These are phyloP conservation scores for Bremia lactucae DNA, from an alignment of 352 stramenopile species.

Conservation along the genomic window DNA sequence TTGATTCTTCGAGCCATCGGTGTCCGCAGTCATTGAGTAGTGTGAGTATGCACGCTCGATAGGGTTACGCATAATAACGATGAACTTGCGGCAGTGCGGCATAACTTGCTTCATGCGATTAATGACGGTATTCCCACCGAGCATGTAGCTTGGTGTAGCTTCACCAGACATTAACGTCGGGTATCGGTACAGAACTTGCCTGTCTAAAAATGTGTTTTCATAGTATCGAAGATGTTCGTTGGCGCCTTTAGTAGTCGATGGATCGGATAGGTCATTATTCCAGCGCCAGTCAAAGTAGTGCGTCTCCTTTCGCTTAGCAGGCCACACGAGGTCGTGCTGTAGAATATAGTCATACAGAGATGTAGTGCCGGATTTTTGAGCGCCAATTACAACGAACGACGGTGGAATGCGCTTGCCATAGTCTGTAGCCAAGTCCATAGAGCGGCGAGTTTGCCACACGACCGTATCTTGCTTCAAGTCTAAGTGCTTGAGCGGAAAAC, in stretches of 20 bases:
- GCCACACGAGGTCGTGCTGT: constrained; percentile 91
- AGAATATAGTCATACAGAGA: constrained; percentile 96
- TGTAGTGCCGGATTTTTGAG: constrained; percentile 94
- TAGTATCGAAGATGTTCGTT: constrained; percentile 61
- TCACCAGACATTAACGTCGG: constrained; percentile 89
- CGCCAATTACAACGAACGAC: constrained; percentile 93
- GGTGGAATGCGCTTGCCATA: constrained; percentile 67
- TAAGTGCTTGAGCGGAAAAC: constrained; percentile 50
- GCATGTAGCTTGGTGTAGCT: constrained; percentile 86
- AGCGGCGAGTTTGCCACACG: constrained; percentile 92
- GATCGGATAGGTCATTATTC: constrained; percentile 61
- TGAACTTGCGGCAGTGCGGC: constrained; percentile 71
- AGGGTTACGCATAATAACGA: constrained; percentile 77
- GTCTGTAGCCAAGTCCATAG: constrained; percentile 87
- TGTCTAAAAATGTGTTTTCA: constrained; percentile 75
- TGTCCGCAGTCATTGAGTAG: constrained; percentile 82
- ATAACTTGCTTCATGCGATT: constrained; percentile 66
- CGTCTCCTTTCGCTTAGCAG: constrained; percentile 89
- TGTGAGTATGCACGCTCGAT: constrained; percentile 82
- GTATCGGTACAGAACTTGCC: constrained; percentile 71
- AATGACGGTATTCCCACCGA: constrained; percentile 69
- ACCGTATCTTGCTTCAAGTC: constrained; percentile 82
- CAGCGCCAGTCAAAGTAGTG: constrained; percentile 99
- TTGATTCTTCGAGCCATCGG: constrained; percentile 60
- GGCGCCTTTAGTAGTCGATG: constrained; percentile 42